phyloP scores from a whole-genome alignment of 768 basidiomycete species.

The Lentinula raphanica region DNA sequence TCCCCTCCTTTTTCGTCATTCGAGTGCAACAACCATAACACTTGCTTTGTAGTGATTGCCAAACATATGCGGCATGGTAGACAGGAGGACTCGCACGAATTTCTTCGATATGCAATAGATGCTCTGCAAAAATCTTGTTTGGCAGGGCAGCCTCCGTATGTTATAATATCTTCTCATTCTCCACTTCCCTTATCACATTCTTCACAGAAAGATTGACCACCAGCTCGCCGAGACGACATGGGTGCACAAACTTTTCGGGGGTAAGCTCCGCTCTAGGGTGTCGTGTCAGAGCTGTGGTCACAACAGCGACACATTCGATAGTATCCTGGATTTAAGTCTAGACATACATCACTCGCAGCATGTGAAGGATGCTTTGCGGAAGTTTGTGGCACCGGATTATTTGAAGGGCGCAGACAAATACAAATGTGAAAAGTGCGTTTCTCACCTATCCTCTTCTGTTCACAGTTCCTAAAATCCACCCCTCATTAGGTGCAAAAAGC shows the following conservation, averaged over 20 bases:
- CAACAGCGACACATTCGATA: constrained; percentile 95
- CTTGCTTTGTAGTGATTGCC: constrained; percentile 63
- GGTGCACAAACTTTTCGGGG: constrained; percentile 94
- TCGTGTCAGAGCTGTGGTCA: constrained; percentile 75
- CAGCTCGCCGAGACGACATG: constrained; percentile 82
- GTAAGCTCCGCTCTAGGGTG: constrained; percentile 85
- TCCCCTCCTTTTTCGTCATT: constrained; percentile 29
- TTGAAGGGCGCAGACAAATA: constrained; percentile 93
- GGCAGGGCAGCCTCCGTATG: constrained; percentile 66
- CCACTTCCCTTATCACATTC: constrained; percentile 1
- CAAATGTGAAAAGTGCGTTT: constrained; percentile 91
- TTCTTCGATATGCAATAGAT: constrained; percentile 91
- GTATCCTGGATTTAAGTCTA: constrained; percentile 88
- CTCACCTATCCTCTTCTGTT: background rate
- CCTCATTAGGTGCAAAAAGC: constrained; percentile 75
- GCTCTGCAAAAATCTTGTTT: constrained; percentile 83
- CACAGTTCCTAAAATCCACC: background rate
- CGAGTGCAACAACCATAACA: constrained; percentile 8
- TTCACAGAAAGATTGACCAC: constrained; percentile 58
- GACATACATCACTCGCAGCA: constrained; percentile 67
- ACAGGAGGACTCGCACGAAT: constrained; percentile 98
- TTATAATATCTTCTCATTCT: constrained; percentile 9
- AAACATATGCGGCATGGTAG: constrained; percentile 87
- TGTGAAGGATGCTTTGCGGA: constrained; percentile 68
- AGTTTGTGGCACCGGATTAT: constrained; percentile 77